Evolutionary conservation across 2,329 filamentous ascomycete genomes (phyloP).

Genomic region (Stachybotrys chlorohalonatus): DNA sequence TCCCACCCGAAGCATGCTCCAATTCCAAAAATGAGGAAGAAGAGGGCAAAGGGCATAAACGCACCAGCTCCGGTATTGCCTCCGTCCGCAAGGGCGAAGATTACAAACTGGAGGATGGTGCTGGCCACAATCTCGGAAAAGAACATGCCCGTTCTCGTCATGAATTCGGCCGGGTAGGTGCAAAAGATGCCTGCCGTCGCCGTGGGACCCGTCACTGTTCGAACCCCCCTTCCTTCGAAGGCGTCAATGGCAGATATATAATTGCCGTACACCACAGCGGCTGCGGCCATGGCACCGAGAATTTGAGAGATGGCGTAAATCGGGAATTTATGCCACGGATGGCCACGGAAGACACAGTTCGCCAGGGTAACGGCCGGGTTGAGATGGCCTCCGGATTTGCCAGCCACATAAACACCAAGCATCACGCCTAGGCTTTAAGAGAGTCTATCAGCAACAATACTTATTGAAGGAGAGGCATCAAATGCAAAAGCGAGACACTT

Average conservation of each 20-base stretch:
- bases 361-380: slow-evolving; percentile 64
- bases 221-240: slow-evolving; percentile 51
- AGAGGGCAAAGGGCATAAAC: slow-evolving; percentile 49
- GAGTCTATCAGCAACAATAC: slow-evolving; percentile 3
- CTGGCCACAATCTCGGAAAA: slow-evolving; percentile 65
- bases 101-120: slow-evolving; percentile 60
- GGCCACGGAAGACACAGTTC: slow-evolving; percentile 58
- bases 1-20: slow-evolving; percentile 68
- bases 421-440: slow-evolving; percentile 52
- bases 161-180: slow-evolving; percentile 60
- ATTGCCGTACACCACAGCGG: slow-evolving; percentile 52
- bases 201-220: slow-evolving; percentile 50
- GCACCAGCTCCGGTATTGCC: slow-evolving; percentile 47
- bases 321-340: slow-evolving; percentile 62
- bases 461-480: not conserved
- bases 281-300: slow-evolving; percentile 56
- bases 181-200: slow-evolving; percentile 64
- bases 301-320: slow-evolving; percentile 58
- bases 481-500: slow-evolving; percentile 11
- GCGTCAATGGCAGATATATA: slow-evolving; percentile 56
- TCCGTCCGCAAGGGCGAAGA: slow-evolving; percentile 58
- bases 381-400: slow-evolving; percentile 58
- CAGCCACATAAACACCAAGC: slow-evolving; percentile 58
- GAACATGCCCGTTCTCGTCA: slow-evolving; percentile 58
- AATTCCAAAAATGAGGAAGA: slow-evolving; percentile 67